Conservation (phyloP, 2,329 filamentous ascomycete species). For the Cordyceps javanica region DNA sequence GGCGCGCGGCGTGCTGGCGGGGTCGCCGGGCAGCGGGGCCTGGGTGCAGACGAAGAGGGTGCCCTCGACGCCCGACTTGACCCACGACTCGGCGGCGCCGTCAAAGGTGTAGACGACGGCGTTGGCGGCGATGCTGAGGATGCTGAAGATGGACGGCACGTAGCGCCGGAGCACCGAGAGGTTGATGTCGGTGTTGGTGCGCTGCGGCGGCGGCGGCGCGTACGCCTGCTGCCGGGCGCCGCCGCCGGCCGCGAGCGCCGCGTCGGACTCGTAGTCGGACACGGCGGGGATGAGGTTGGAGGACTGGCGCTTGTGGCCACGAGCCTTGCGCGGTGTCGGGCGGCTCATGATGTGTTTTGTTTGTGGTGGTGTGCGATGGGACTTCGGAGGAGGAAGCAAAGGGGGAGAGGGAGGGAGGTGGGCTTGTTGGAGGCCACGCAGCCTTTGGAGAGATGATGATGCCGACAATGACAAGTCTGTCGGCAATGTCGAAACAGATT, state of each 20-base stretch:
- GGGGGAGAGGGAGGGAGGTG: not conserved
- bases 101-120: slow-evolving; percentile 81
- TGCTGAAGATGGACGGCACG: slow-evolving; percentile 64
- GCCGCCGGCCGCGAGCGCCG: slow-evolving; percentile 30
- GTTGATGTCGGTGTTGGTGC: slow-evolving; percentile 82
- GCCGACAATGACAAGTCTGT: no score
- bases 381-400: no score
- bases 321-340: slow-evolving; percentile 33
- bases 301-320: slow-evolving; percentile 34
- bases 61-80: slow-evolving; percentile 80
- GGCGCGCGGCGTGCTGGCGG: slow-evolving; percentile 31
- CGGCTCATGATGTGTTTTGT: slow-evolving; percentile 34
- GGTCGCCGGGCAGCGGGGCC: slow-evolving; percentile 33
- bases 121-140: slow-evolving; percentile 77
- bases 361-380: not conserved
- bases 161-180: slow-evolving; percentile 77
- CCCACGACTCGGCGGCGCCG: slow-evolving; percentile 62
- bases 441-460: not conserved
- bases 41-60: slow-evolving; percentile 80
- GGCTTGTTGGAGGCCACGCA: not conserved
- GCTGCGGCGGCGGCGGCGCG: slow-evolving; percentile 45
- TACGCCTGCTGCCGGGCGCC: slow-evolving; percentile 24
- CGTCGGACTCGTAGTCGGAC: slow-evolving; percentile 64
- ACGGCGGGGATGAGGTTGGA: slow-evolving; percentile 34
- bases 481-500: no score